phyloP scores from a whole-genome alignment of 169 alveolate genomes.

The Amoebophrya sp. region DNA sequence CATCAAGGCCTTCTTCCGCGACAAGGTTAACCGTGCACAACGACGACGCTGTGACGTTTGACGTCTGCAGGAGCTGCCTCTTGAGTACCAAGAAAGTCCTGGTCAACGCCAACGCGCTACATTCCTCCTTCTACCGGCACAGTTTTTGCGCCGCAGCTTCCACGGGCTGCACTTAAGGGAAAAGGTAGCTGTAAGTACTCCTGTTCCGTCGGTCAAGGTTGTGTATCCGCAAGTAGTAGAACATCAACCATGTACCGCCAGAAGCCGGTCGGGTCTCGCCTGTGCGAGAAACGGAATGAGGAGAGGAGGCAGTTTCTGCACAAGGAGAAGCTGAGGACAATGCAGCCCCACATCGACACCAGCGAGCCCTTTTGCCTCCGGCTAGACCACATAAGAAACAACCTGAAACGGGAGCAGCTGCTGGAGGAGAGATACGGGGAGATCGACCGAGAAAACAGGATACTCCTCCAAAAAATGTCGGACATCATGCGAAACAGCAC shows the following conservation, averaged over 20 bases:
- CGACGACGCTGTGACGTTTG: too few relatives aligned
- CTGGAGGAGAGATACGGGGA: slow-evolving; percentile 37
- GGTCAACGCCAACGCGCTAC: too few relatives aligned
- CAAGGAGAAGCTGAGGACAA: slow-evolving; percentile 16
- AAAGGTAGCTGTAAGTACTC: too few relatives aligned
- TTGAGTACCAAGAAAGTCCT: too few relatives aligned
- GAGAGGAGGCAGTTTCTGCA: slow-evolving; percentile 16
- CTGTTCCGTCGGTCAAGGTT: too few relatives aligned
- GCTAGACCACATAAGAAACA: slow-evolving; percentile 17
- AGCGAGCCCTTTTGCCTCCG: slow-evolving; percentile 13
- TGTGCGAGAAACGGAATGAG: slow-evolving; percentile 28
- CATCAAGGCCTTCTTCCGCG: too few relatives aligned
- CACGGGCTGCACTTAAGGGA: too few relatives aligned
- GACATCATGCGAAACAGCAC: slow-evolving; percentile 31
- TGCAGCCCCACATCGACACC: slow-evolving; percentile 36
- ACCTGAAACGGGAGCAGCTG: slow-evolving; percentile 34
- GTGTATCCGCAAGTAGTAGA: too few relatives aligned
- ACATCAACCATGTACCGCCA: slow-evolving; percentile 31
- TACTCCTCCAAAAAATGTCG: slow-evolving; percentile 32
- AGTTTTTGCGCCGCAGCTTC: too few relatives aligned
- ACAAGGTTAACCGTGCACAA: too few relatives aligned
- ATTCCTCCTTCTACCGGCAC: too few relatives aligned
- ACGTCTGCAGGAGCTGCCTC: too few relatives aligned
- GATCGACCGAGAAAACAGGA: slow-evolving; percentile 35
- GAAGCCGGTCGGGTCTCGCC: slow-evolving; percentile 29